Evolutionary conservation across 441 rosid species (phyloP).

Genomic region (Populus hybrid): DNA sequence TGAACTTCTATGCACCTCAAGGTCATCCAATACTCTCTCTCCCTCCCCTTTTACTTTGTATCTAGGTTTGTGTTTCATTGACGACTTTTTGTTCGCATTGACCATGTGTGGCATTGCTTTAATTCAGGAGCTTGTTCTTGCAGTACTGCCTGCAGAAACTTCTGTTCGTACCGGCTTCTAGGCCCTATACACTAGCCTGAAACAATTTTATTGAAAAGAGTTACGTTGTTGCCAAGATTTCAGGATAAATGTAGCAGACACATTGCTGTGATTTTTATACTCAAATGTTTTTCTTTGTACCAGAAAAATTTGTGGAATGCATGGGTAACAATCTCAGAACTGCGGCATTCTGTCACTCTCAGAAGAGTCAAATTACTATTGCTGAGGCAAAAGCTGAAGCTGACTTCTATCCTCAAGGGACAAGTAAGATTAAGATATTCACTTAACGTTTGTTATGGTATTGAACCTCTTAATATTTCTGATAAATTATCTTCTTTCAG

Average conservation of each 20-base stretch:
- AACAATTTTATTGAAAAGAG: not conserved
- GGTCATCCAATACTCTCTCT: not conserved
- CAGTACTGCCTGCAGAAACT: not conserved
- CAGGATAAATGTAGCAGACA: not conserved
- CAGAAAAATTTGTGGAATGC: slow-evolving; percentile 73
- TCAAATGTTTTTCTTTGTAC: slow-evolving; percentile 23
- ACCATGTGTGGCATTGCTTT: slow-evolving; percentile 4
- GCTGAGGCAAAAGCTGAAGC: slow-evolving; percentile 71
- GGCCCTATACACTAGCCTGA: not conserved
- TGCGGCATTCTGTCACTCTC: slow-evolving; percentile 67
- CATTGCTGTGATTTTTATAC: not conserved
- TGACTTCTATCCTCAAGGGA: slow-evolving; percentile 57
- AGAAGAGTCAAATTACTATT: slow-evolving; percentile 64
- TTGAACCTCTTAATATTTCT: not conserved
- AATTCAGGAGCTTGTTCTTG: not conserved
- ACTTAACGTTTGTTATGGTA: slow-evolving; percentile 1
- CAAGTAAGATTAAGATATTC: slow-evolving; percentile 50
- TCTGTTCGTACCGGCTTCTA: not conserved
- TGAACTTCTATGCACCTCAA: not conserved
- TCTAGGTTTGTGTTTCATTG: slow-evolving; percentile 3
- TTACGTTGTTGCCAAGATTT: not conserved
- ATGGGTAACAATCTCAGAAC: slow-evolving; percentile 57
- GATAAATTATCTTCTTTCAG: not conserved
- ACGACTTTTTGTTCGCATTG: slow-evolving; percentile 6
- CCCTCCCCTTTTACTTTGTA: not conserved